Evolutionary conservation across 805 yeast species (phyloP), one percentile per base, ranked within the genome.

Genomic region (Lipomyces chichibuensis): DNA sequence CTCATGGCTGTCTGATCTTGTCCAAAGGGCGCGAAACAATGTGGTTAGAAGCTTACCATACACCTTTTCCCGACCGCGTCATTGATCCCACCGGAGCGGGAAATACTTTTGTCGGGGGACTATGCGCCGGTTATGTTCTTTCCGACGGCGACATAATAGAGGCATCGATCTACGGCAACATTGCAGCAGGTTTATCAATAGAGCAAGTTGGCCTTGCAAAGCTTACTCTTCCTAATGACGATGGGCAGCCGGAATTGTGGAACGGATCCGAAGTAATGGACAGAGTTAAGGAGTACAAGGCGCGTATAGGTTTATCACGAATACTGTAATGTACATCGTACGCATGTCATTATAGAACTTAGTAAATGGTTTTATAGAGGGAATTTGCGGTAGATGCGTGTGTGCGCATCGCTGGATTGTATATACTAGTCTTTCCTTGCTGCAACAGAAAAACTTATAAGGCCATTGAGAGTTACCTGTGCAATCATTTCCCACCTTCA

Each of bases 71-170:
- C 25, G 72, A 74, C 2, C 76, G 77, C 59, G 92, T 92, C 0
- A 80, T 90, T 1, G 98, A 93, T 76, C 96, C 97, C 2, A 93
- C 98, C 0, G 98, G 98, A 0, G 97, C 96, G 20, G 98, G 98
- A 0, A 96, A 93, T 74, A 84, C 97, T 0, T 92, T 89, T 75
- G 85, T 91, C 61, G 98, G 97, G 0, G 96, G 90, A 0, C 84
- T 92, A 64, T 84, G 88, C 9, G 79, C 88, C 1, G 95, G 87
- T 0, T 85, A 84, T 70, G 79, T 84, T 0, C 75, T 87, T 17
- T 39, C 61, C 6, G 60, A 60, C 78, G 85, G 69, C 53, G 77
- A 37, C 77, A 81, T 49, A 80, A 85, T 76, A 81, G 74, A 77
- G 0, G 77, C 83, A 9, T 90, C 88, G 0, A 78, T 88, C 0